Percentiles rank a stretch among this genome's conserved stretches.
Conservation (phyloP, 2,329 filamentous ascomycete species). For the Pyrenochaeta sp. region DNA sequence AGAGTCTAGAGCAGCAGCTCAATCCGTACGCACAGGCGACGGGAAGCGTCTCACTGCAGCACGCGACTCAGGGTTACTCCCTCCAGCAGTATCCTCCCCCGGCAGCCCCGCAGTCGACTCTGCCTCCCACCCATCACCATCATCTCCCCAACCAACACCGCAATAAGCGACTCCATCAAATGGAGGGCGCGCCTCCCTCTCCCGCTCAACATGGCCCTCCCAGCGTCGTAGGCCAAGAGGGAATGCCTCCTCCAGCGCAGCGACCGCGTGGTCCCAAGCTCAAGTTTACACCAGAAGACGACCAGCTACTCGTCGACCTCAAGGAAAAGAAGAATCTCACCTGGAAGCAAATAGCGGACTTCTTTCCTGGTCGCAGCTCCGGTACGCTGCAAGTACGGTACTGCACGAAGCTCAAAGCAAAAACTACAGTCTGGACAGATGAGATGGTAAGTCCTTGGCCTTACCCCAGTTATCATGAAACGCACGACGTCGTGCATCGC, state of each 20-base stretch:
- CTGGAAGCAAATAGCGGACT: constrained; percentile 97
- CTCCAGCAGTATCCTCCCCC: constrained; percentile 47
- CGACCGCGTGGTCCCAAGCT: constrained; percentile 86
- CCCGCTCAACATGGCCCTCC: constrained; percentile 66
- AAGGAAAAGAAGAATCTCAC: constrained; percentile 95
- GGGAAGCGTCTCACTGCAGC: constrained; percentile 50
- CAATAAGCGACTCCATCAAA: constrained; percentile 67
- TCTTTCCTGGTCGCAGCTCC: constrained; percentile 89
- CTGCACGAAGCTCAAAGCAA: constrained; percentile 93
- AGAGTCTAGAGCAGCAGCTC: constrained; percentile 52
- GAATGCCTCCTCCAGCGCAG: constrained; percentile 85
- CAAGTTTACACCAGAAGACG: constrained; percentile 93
- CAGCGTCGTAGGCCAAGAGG: constrained; percentile 85
- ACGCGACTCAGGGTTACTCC: constrained; percentile 48
- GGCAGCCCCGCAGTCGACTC: constrained; percentile 32
- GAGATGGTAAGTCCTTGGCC: constrained; percentile 74
- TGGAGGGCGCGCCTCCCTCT: constrained; percentile 55
- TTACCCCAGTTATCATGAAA: constrained; percentile 36
- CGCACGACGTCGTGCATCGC: constrained; percentile 44
- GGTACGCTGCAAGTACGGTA: constrained; percentile 93
- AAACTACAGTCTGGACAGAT: constrained; percentile 91
- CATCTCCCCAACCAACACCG: constrained; percentile 77
- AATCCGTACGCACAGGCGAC: constrained; percentile 49
- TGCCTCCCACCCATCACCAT: constrained; percentile 71
- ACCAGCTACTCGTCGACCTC: constrained; percentile 84